A percentile compares a stretch with the other conserved stretches of the same genome.
These are phyloP conservation scores for Phalaenopsis hybrid DNA, from an alignment of 116 monocot species.

Conservation along the genomic window DNA sequence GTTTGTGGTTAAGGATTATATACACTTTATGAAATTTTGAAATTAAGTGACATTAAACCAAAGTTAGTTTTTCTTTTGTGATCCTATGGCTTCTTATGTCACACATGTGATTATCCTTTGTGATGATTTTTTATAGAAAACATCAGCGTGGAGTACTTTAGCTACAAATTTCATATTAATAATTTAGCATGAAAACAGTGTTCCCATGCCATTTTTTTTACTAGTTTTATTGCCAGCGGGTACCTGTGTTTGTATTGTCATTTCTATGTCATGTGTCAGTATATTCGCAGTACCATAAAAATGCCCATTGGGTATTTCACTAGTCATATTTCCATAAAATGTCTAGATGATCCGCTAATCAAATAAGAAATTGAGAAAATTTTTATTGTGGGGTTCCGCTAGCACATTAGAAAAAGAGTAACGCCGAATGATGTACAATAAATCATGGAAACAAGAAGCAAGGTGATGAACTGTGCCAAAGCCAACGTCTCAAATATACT, in stretches of 20 bases:
- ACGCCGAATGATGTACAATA: not conserved
- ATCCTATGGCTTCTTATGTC: not conserved
- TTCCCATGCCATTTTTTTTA: not conserved
- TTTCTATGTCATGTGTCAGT: not conserved
- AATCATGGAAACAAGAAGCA: no score
- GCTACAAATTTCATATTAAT: not conserved
- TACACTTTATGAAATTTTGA: not conserved
- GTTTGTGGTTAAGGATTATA: not conserved
- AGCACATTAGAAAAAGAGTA: not conserved
- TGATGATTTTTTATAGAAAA: not conserved
- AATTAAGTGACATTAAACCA: not conserved
- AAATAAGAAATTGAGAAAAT: not conserved
- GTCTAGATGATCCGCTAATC: conserved; percentile 5
- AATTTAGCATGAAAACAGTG: not conserved
- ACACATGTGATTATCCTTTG: not conserved
- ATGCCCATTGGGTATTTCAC: not conserved
- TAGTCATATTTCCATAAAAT: not conserved
- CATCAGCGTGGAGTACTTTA: not conserved
- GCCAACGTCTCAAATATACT: not conserved
- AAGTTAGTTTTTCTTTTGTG: not conserved
- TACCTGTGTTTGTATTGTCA: not conserved
- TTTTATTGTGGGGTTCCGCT: not conserved
- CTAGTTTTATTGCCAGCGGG: not conserved
- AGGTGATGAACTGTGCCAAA: not conserved
- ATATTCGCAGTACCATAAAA: not conserved